These are phyloP conservation scores for Saturnispora besseyi DNA, from an alignment of 805 yeast genomes.

Conservation along the genomic window DNA sequence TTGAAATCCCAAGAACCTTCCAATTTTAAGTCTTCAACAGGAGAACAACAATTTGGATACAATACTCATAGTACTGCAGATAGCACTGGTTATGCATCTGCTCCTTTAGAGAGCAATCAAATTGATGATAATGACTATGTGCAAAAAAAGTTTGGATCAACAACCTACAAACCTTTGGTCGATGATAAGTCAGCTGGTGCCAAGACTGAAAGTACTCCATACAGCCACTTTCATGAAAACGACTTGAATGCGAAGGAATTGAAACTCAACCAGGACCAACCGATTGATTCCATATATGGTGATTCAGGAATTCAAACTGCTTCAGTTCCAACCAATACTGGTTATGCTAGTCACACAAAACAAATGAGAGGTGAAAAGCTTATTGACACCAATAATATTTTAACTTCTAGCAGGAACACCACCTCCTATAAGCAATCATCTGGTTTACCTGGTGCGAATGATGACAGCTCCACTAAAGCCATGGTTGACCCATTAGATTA, in stretches of 20 bases:
- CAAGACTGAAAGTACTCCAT: conserved; percentile 4
- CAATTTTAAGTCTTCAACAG: too few relatives aligned
- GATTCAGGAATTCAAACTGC: too few relatives aligned
- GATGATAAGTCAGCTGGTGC: conserved; percentile 1
- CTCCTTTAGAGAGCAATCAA: background rate
- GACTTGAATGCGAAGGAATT: background rate
- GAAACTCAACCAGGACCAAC: background rate
- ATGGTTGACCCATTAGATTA: conserved; percentile 1
- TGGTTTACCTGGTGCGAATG: background rate
- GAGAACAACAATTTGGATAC: too few relatives aligned
- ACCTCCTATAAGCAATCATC: background rate
- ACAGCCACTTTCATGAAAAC: conserved; percentile 8
- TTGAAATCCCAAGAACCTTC: background rate
- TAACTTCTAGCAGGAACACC: background rate
- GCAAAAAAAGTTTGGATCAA: background rate
- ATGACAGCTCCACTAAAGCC: conserved; percentile 2
- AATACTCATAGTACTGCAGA: too few relatives aligned
- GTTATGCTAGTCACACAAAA: background rate
- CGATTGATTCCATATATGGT: background rate
- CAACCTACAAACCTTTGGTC: background rate
- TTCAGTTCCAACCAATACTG: background rate
- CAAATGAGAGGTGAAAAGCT: background rate
- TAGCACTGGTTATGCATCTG: background rate
- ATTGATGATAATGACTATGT: background rate
- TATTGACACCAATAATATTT: background rate